Conservation (phyloP, 805 yeast species). For the Yamadazyma akitaensis region DNA sequence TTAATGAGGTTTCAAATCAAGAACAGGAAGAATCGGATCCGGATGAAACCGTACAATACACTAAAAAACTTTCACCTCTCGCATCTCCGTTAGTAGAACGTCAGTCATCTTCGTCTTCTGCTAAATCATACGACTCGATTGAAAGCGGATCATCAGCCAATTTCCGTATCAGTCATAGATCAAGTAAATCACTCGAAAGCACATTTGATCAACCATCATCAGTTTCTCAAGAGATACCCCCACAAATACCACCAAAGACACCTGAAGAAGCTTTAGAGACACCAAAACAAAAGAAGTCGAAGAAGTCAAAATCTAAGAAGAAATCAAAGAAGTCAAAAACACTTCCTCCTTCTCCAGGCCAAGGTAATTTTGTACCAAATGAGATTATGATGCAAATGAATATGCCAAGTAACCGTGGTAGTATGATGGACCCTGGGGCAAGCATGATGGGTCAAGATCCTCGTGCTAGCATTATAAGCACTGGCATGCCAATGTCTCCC, state of each 20-base stretch:
- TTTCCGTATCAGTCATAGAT: constrained; percentile 19
- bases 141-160: constrained; percentile 29
- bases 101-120: constrained; percentile 7
- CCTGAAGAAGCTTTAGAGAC: neutral
- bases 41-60: neutral
- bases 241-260: constrained; percentile 5
- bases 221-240: neutral
- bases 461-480: constrained; percentile 8
- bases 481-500: neutral
- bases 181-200: neutral
- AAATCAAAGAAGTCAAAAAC: neutral
- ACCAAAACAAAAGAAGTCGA: neutral
- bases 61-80: neutral
- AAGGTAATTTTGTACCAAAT: neutral
- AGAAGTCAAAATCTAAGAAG: constrained; percentile 3
- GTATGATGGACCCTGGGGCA: constrained; percentile 7
- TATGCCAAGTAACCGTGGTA: neutral
- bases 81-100: constrained; percentile 8
- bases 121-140: constrained; percentile 28
- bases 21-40: constrained; percentile 3
- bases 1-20: too few species aligned
- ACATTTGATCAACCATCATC: neutral
- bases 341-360: neutral
- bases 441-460: neutral
- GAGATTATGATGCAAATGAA: constrained; percentile 6